Conservation (phyloP, 495 filamentous ascomycete genomes). For the Neurospora tetraspora region DNA sequence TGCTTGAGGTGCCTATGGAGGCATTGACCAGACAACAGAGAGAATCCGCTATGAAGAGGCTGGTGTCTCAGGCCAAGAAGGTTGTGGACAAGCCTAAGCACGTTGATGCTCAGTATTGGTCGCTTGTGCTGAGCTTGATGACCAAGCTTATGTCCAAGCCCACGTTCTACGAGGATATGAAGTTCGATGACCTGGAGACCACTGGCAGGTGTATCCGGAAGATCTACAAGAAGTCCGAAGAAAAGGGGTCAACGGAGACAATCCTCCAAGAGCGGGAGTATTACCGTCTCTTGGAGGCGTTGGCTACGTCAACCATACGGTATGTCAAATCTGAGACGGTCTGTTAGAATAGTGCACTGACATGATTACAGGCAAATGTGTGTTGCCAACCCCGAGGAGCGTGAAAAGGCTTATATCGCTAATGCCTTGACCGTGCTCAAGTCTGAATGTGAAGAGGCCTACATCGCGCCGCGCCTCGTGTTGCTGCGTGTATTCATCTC, state of each 20-base stretch:
- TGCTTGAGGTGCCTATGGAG: conserved; percentile 14
- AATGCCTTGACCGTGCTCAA: conserved; percentile 16
- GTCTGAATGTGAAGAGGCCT: conserved; percentile 12
- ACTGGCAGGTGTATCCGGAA: conserved; percentile 14
- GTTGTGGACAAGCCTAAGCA: background rate
- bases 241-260: conserved; percentile 2
- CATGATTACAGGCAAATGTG: conserved; percentile 21
- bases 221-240: conserved; percentile 4
- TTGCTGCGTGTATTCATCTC: conserved; percentile 13
- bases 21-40: conserved; percentile 11
- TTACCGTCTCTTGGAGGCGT: conserved; percentile 18
- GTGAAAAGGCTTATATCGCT: conserved; percentile 24
- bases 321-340: conserved; percentile 5
- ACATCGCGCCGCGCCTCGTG: conserved; percentile 10
- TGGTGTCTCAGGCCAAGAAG: conserved; percentile 10
- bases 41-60: conserved; percentile 15
- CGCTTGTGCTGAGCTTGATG: conserved; percentile 32
- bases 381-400: conserved; percentile 20
- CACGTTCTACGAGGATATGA: conserved; percentile 36
- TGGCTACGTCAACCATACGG: conserved; percentile 21
- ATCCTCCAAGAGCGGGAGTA: conserved; percentile 3
- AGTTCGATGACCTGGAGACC: conserved; percentile 15
- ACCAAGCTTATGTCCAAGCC: conserved; percentile 37
- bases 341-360: conserved; percentile 1
- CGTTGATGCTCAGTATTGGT: conserved; percentile 14